Evolutionary conservation across 768 basidiomycete species (phyloP).

Genomic region (Crassisporium funariophilum): DNA sequence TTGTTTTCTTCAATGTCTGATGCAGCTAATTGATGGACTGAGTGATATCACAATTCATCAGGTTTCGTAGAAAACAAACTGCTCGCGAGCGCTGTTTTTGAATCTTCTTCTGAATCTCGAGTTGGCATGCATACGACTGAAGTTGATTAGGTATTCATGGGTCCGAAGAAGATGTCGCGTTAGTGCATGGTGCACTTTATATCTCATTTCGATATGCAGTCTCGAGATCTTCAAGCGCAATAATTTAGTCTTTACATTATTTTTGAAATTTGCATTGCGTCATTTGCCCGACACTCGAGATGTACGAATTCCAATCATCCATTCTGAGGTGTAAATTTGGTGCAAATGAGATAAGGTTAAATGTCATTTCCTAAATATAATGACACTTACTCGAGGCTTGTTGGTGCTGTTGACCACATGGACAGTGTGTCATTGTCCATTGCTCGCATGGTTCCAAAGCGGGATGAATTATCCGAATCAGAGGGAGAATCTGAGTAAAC

Average conservation of each 20-base stretch:
- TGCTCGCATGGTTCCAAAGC: slow-evolving; percentile 24
- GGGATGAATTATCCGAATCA: slow-evolving; percentile 17
- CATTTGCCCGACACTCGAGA: slow-evolving; percentile 38
- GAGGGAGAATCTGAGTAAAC: slow-evolving; percentile 6
- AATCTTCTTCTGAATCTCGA: too few relatives aligned
- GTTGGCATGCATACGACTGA: too few relatives aligned
- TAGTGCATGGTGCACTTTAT: too few relatives aligned
- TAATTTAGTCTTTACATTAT: neutral
- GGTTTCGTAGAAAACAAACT: too few relatives aligned
- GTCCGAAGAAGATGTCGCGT: too few relatives aligned
- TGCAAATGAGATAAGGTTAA: neutral
- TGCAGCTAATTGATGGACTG: too few relatives aligned
- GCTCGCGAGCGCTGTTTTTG: too few relatives aligned
- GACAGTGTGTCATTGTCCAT: slow-evolving; percentile 54
- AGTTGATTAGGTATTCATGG: too few relatives aligned
- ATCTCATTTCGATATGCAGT: too few relatives aligned
- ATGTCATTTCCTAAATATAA: neutral
- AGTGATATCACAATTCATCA: too few relatives aligned
- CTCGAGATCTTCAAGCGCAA: neutral
- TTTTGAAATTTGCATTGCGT: slow-evolving; percentile 21
- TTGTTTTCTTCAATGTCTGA: too few relatives aligned
- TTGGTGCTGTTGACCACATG: slow-evolving; percentile 66
- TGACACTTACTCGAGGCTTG: slow-evolving; percentile 56
- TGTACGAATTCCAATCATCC: slow-evolving; percentile 46
- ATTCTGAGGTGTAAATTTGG: slow-evolving; percentile 28